Percentiles rank a stretch among this genome's conserved stretches.
These are phyloP conservation scores for Penicillium atrosanguineum DNA, from an alignment of 495 filamentous ascomycete genomes.

Conservation along the genomic window DNA sequence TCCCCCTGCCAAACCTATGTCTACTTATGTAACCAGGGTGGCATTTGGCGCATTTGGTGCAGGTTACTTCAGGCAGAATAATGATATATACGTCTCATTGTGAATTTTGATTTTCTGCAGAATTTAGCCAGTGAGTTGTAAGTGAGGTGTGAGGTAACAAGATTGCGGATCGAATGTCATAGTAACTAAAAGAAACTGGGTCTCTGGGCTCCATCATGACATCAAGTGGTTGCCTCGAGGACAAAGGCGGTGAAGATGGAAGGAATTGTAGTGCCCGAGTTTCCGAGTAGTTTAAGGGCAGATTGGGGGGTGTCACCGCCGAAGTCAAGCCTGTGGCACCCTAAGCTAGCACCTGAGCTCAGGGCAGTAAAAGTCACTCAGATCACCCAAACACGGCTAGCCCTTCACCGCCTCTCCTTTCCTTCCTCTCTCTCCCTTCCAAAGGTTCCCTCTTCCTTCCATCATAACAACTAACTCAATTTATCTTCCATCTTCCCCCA, in stretches of 20 bases:
- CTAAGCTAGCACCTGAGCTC: background rate
- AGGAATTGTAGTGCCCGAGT: background rate
- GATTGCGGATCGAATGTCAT: background rate
- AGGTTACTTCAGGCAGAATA: background rate
- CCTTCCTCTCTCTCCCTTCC: constrained; percentile 8
- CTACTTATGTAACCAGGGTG: background rate
- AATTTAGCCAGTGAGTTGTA: background rate
- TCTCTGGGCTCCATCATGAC: background rate
- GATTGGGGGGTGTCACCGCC: background rate
- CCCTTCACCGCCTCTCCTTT: constrained; percentile 28
- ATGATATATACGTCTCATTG: background rate
- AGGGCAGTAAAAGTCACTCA: background rate
- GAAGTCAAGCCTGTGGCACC: background rate
- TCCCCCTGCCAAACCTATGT: constrained; percentile 3
- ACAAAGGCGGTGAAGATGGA: constrained; percentile 3
- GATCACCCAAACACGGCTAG: constrained; percentile 16
- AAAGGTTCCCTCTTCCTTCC: constrained; percentile 9
- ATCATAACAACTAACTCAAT: constrained; percentile 19
- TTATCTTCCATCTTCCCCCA: constrained; percentile 24
- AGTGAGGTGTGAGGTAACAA: background rate
- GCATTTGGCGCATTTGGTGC: background rate
- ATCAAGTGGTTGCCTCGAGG: background rate
- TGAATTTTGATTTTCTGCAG: background rate
- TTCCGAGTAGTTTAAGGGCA: background rate
- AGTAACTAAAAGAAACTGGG: background rate